phyloP scores from a whole-genome alignment of 2,329 filamentous ascomycete species.

The Phyllosticta capitalensis region DNA sequence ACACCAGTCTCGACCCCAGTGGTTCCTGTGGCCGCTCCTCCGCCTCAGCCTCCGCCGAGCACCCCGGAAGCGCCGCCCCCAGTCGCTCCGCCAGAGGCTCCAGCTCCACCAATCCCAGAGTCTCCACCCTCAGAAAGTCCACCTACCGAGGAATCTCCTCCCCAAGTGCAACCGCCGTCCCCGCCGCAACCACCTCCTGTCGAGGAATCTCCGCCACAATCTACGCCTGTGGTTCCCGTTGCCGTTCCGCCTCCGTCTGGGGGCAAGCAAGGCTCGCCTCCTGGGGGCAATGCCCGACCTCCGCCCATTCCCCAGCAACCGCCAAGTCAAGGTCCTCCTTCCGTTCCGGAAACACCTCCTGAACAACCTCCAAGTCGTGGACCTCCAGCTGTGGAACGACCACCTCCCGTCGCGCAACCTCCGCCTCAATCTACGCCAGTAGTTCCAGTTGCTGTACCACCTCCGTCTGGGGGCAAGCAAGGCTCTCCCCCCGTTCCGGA shows the following conservation, averaged over 20 bases:
- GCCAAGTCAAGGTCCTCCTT: background rate
- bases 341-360: too few relatives aligned
- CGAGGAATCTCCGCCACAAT: too few relatives aligned
- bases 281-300: too few relatives aligned
- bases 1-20: background rate
- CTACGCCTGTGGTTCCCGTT: too few relatives aligned
- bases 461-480: background rate
- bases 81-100: background rate
- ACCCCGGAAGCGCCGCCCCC: background rate
- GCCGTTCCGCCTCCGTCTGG: background rate
- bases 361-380: background rate
- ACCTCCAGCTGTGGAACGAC: background rate
- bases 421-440: background rate
- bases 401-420: background rate
- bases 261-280: background rate
- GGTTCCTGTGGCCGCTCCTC: background rate
- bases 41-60: background rate
- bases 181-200: too few relatives aligned
- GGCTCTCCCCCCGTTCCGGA: background rate
- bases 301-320: too few relatives aligned
- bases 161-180: too few relatives aligned
- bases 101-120: too few relatives aligned
- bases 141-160: too few relatives aligned
- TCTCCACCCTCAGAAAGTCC: too few relatives aligned
- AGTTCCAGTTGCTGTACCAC: too few relatives aligned